Evolutionary conservation across 108 stramenopile species (phyloP), one percentile per base, ranked within the genome.

Genomic region (Cyclostephanos invisitatus): DNA sequence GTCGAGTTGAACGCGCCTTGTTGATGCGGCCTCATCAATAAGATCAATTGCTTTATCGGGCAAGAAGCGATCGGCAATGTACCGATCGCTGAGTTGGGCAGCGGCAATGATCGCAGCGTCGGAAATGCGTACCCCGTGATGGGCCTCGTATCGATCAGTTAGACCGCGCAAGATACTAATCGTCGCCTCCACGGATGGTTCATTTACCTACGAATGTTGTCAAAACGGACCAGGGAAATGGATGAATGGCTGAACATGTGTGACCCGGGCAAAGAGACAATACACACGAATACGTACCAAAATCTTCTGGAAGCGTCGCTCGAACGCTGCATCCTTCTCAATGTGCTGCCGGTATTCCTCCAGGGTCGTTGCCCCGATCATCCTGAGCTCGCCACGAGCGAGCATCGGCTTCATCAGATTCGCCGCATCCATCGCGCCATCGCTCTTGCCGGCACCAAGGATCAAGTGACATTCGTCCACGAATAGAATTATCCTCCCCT

Each of bases 401-500:
- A 99, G 74, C 92, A 96, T 91, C 0, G 98, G 98, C 74, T 99
- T 99, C 42, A 99, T 85, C 21, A 99, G 81, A 74, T 99, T 99
- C 37, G 94, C 93, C 2, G 98, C 98, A 72, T 99, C 98, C 96
- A 98, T 97, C 24, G 96, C 89, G 27, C 97, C 98, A 53, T 93
- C 93, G 2, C 82, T 75, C 20, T 87, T 89, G 12, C 98, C 98
- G 27, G 98, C 98, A 20, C 98, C 98, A 36, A 99, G 83, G 7
- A 99, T 93, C 22, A 96, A 67, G 75, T 99, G 98, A 50, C 98
- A 87, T 74, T 99, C 98, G 55, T 99, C 98, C n/a, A 99, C 91
- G 70, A 99, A 99, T 32, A 98, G 85, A 22, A 99, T 84, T 37
- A 96, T 90, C n/a, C 86, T 76, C 35, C 96, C 96, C 17, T 94